A percentile compares a stretch with the other conserved stretches of the same genome.
Conservation (phyloP, 306 rosid species). For the Glycine soja region DNA sequence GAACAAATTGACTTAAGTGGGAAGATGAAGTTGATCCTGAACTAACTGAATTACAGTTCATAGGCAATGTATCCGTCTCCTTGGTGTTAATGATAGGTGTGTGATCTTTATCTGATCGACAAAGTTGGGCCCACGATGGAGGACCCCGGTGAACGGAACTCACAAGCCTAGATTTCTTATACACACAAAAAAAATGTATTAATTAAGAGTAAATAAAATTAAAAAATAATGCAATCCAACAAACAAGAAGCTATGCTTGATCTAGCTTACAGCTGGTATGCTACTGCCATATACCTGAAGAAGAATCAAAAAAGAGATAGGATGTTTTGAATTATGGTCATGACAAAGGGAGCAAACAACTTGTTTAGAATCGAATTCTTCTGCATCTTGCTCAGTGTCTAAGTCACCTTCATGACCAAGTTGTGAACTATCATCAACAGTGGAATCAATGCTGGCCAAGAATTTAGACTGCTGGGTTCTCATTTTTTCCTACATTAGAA, state of each 20-base stretch:
- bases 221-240: conserved; percentile 26
- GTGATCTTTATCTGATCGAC: conserved; percentile 57
- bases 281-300: conserved; percentile 67
- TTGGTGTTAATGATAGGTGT: conserved; percentile 48
- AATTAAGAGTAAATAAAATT: conserved; percentile 2
- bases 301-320: conserved; percentile 80
- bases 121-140: conserved; percentile 73
- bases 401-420: conserved; percentile 57
- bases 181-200: conserved; percentile 33
- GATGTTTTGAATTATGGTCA: conserved; percentile 71
- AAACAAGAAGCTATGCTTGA: conserved; percentile 33
- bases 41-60: conserved; percentile 50
- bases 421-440: conserved; percentile 65
- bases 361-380: conserved; percentile 66
- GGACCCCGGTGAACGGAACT: conserved; percentile 79
- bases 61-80: conserved; percentile 53
- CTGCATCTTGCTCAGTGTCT: conserved; percentile 56
- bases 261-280: conserved; percentile 16
- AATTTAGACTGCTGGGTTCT: conserved; percentile 88
- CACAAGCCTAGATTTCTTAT: conserved; percentile 90
- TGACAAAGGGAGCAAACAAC: conserved; percentile 95
- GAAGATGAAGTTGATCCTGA: conserved; percentile 57
- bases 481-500: conserved; percentile 79
- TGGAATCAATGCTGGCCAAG: conserved; percentile 75
- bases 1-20: conserved; percentile 56